These are phyloP conservation scores for Choiromyces venosus DNA, from an alignment of 495 filamentous ascomycete species.

Conservation along the genomic window DNA sequence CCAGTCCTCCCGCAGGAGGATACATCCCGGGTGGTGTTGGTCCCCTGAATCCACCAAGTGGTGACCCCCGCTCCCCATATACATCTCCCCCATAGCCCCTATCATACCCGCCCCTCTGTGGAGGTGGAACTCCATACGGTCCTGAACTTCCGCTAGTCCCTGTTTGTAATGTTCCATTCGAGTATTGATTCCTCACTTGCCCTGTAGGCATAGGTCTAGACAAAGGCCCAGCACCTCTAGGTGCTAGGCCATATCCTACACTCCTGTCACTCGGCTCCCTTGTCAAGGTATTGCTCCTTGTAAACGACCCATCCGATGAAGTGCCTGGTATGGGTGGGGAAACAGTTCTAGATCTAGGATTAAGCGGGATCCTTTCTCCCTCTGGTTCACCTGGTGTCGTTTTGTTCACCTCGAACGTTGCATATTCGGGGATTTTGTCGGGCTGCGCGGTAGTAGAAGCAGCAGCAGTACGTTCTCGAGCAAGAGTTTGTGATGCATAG, in stretches of 20 bases:
- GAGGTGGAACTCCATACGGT: constrained; percentile 25
- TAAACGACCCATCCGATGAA: constrained; percentile 17
- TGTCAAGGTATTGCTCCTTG: constrained; percentile 25
- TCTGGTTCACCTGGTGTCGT: constrained; percentile 51
- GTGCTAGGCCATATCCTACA: constrained; percentile 30
- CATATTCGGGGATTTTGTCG: constrained; percentile 66
- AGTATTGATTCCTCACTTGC: constrained; percentile 32
- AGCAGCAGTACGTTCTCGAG: constrained; percentile 43
- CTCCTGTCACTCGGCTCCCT: constrained; percentile 37
- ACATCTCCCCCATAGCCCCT: not conserved
- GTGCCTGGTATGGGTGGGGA: constrained; percentile 22
- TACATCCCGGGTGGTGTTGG: constrained; percentile 25
- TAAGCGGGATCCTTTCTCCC: constrained; percentile 81
- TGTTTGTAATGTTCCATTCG: constrained; percentile 20
- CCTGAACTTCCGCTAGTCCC: constrained; percentile 18
- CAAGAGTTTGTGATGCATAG: constrained; percentile 63
- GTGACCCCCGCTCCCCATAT: constrained; percentile 7
- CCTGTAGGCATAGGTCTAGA: constrained; percentile 31
- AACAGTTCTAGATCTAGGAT: constrained; percentile 46
- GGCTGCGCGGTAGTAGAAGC: constrained; percentile 45
- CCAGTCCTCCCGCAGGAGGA: constrained; percentile 22
- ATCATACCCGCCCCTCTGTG: constrained; percentile 8
- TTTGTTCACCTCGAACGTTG: constrained; percentile 65
- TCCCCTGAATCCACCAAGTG: constrained; percentile 7
- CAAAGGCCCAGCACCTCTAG: constrained; percentile 35